Evolutionary conservation across 148 eudicot species (phyloP).

Genomic region (Vaccinium myrtillus): DNA sequence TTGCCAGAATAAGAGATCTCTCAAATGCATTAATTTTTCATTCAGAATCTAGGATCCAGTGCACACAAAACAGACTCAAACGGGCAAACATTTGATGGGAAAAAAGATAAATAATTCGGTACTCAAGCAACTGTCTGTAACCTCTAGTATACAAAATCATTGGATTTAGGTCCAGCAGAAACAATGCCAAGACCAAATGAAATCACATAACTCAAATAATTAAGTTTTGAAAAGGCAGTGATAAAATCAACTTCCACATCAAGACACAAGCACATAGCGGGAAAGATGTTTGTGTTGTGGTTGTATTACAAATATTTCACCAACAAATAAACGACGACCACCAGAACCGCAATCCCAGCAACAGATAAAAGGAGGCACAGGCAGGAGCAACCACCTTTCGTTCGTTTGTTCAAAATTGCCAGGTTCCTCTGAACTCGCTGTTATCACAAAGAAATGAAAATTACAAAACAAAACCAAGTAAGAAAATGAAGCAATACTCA

Average conservation of each 20-base stretch:
- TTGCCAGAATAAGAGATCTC: too few relatives aligned
- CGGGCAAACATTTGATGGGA: background rate
- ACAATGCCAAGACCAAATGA: background rate
- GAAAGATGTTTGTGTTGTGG: background rate
- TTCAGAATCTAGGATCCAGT: too few relatives aligned
- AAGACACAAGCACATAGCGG: background rate
- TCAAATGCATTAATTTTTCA: too few relatives aligned
- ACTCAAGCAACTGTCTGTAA: background rate
- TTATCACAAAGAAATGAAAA: conserved; percentile 6
- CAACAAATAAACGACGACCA: conserved; percentile 49
- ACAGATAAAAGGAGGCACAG: conserved; percentile 53
- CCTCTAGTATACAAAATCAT: background rate
- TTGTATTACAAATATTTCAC: conserved; percentile 59
- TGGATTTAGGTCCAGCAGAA: background rate
- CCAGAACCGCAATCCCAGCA: conserved; percentile 50
- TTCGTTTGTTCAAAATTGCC: conserved; percentile 62
- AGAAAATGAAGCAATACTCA: background rate
- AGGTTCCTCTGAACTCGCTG: conserved; percentile 80
- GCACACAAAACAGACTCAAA: background rate
- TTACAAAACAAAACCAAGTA: background rate
- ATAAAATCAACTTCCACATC: conserved; percentile 4
- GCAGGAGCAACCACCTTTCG: conserved; percentile 78
- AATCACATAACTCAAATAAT: background rate
- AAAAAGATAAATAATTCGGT: background rate
- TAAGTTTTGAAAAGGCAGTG: background rate